Evolutionary conservation across 805 yeast species (phyloP).

Genomic region (Candida krabiensis): DNA sequence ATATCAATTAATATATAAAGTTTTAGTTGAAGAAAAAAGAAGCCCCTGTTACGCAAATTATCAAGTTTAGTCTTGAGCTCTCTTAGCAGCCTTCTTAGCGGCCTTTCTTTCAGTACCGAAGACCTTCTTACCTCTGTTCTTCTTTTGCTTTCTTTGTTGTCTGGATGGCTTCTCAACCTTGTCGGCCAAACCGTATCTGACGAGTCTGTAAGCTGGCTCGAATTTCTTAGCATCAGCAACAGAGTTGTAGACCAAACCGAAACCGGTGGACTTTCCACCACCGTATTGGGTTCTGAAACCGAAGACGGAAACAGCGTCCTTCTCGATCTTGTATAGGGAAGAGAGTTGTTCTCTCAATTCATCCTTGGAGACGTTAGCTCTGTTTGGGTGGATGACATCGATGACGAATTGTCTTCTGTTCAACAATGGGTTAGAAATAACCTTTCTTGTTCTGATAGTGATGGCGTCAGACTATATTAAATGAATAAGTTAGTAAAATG

Average conservation of each 20-base stretch:
- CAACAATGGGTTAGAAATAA: conserved; percentile 98
- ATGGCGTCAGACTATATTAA: conserved; percentile 96
- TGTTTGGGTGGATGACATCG: conserved; percentile 99
- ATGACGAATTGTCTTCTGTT: conserved; percentile 99
- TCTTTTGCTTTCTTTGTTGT: conserved; percentile 99
- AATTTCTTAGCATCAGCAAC: conserved; percentile 96
- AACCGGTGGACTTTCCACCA: conserved; percentile 99
- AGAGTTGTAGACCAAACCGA: conserved; percentile 98
- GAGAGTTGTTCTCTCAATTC: conserved; percentile 83
- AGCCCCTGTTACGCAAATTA: neutral
- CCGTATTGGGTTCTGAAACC: conserved; percentile 99
- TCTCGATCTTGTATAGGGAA: conserved; percentile 64
- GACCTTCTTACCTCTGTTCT: conserved; percentile 99
- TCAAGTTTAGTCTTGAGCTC: conserved; percentile 72
- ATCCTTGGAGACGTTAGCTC: conserved; percentile 98
- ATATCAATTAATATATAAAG: conserved; percentile 11
- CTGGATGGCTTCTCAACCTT: conserved; percentile 97
- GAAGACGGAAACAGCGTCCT: conserved; percentile 83
- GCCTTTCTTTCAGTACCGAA: conserved; percentile 96
- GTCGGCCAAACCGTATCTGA: conserved; percentile 96
- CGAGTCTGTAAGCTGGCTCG: conserved; percentile 99
- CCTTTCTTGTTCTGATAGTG: conserved; percentile 99
- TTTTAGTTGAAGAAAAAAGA: conserved; percentile 1
- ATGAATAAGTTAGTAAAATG: conserved; percentile 19
- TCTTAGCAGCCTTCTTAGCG: conserved; percentile 89